Conservation (phyloP, 169 alveolate species). For the Plasmodium gallinaceum region DNA sequence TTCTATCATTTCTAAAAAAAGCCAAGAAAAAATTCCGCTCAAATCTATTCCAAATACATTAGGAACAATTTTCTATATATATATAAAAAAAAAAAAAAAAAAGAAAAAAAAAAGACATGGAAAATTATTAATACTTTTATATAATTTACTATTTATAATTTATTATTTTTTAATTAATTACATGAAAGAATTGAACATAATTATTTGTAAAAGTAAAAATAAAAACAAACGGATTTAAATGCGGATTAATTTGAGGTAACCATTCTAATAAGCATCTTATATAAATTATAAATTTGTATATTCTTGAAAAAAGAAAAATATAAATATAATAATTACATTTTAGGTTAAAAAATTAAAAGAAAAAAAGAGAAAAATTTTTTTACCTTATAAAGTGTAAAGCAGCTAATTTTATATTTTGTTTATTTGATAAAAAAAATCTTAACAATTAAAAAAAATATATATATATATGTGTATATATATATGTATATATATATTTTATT, state of each 20-base stretch:
- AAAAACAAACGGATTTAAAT: slow-evolving; percentile 85
- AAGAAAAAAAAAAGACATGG: background rate
- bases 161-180: slow-evolving; percentile 28
- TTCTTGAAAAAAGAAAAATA: slow-evolving; percentile 57
- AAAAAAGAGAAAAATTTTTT: background rate
- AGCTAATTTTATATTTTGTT: slow-evolving; percentile 17
- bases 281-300: slow-evolving; percentile 83
- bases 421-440: slow-evolving; percentile 22
- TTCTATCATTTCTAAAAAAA: slow-evolving; percentile 80
- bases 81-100: background rate
- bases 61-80: slow-evolving; percentile 77
- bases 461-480: background rate
- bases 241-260: slow-evolving; percentile 89
- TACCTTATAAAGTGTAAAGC: slow-evolving; percentile 60
- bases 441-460: background rate
- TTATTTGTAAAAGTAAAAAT: slow-evolving; percentile 83
- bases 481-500: background rate
- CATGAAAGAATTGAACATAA: slow-evolving; percentile 83
- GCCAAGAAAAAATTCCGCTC: slow-evolving; percentile 81
- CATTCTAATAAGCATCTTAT: slow-evolving; percentile 87
- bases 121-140: background rate
- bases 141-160: slow-evolving; percentile 9
- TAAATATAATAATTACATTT: background rate
- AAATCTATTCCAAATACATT: slow-evolving; percentile 81
- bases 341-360: too few relatives aligned